These are phyloP conservation scores for Fusarium nurragi DNA, from an alignment of 2,329 filamentous ascomycete genomes.

Conservation along the genomic window DNA sequence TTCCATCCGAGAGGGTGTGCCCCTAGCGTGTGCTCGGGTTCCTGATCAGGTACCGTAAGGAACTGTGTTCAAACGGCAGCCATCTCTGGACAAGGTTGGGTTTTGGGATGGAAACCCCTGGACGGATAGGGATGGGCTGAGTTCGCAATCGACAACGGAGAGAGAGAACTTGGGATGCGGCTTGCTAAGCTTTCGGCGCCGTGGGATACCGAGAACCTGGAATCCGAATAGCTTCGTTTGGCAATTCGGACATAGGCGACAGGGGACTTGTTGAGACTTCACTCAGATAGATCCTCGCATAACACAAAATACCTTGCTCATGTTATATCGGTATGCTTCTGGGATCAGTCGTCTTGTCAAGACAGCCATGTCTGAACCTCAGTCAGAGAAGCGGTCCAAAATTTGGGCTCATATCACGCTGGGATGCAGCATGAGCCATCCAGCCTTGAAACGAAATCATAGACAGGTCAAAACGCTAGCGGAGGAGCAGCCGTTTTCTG, in stretches of 20 bases:
- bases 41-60: constrained; percentile 34
- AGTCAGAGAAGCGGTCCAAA: neutral
- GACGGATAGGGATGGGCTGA: neutral
- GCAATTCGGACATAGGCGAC: neutral
- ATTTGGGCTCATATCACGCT: constrained; percentile 2
- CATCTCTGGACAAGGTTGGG: constrained; percentile 17
- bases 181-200: constrained; percentile 15
- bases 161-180: neutral
- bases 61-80: constrained; percentile 24
- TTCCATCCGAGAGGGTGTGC: constrained; percentile 26
- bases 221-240: neutral
- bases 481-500: constrained; percentile 17
- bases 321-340: neutral
- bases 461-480: constrained; percentile 17
- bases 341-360: neutral
- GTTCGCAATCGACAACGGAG: neutral
- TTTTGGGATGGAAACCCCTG: neutral
- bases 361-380: neutral
- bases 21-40: constrained; percentile 12
- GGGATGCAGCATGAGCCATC: constrained; percentile 9
- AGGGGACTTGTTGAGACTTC: neutral
- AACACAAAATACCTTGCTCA: neutral
- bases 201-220: constrained; percentile 3
- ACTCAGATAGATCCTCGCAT: constrained; percentile 13
- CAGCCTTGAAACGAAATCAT: constrained; percentile 31